Evolutionary conservation across 345 rosid genomes (phyloP).

Genomic region (Eucalyptus lansdowneana): DNA sequence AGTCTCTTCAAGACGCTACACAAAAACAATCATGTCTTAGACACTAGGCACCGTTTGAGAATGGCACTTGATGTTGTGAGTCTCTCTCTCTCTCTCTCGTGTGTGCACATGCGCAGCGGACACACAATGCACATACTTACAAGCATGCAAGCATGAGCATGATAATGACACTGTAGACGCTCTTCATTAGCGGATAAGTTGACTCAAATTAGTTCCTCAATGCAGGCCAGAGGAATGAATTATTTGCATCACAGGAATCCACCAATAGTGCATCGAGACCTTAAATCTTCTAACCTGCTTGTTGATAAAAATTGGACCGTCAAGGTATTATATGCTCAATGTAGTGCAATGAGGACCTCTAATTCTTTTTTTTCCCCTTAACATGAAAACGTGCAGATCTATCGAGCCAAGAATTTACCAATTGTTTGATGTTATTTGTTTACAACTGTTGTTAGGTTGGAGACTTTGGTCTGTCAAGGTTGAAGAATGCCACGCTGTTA

Average conservation of each 20-base stretch:
- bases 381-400: not conserved
- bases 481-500: constrained; percentile 72
- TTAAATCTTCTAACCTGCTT: constrained; percentile 85
- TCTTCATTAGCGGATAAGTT: not conserved
- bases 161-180: not conserved
- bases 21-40: constrained; percentile 55
- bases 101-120: not conserved
- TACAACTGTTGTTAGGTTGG: constrained; percentile 41
- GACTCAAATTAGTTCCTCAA: not conserved
- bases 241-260: constrained; percentile 87
- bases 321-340: constrained; percentile 30
- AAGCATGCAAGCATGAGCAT: not conserved
- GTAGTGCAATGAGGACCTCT: not conserved
- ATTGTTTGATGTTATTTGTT: not conserved
- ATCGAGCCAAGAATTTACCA: not conserved
- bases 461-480: constrained; percentile 84
- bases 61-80: constrained; percentile 92
- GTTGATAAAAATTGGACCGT: constrained; percentile 89
- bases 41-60: constrained; percentile 52
- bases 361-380: not conserved
- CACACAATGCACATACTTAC: not conserved
- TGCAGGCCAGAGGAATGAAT: constrained; percentile 93
- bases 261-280: constrained; percentile 80
- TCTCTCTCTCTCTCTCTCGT: not conserved
- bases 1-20: constrained; percentile 89